These are phyloP conservation scores for Bothriochloa decipiens DNA, from an alignment of 176 grass and related monocot genomes.

Conservation along the genomic window DNA sequence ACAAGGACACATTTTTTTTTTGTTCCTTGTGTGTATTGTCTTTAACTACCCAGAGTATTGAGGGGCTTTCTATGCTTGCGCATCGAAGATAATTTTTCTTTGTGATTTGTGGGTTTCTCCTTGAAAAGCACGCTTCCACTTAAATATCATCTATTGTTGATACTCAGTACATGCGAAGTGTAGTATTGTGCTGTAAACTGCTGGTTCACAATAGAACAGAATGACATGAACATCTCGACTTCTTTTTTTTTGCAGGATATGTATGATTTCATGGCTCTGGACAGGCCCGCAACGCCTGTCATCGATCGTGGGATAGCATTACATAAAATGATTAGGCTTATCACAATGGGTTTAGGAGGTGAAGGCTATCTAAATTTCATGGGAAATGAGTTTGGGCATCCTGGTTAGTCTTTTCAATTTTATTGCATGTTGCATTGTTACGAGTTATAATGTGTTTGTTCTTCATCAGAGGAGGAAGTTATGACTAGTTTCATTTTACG, in stretches of 20 bases:
- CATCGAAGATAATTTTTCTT: not conserved
- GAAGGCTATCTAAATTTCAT: constrained; percentile 99
- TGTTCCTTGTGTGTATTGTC: not conserved
- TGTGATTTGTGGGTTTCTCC: not conserved
- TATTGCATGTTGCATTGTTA: constrained; percentile 34
- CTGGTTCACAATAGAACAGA: constrained; percentile 26
- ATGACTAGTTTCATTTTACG: constrained; percentile 37
- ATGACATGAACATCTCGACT: constrained; percentile 27
- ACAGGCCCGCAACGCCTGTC: constrained; percentile 79
- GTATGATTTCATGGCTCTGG: constrained; percentile 96
- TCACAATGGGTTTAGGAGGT: constrained; percentile 96
- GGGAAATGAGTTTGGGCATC: constrained; percentile 99
- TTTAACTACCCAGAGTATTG: constrained; percentile 10
- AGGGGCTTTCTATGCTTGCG: constrained; percentile 2
- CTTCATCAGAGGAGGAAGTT: constrained; percentile 8
- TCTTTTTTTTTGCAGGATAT: constrained; percentile 66
- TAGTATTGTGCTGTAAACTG: constrained; percentile 19
- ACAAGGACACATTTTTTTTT: not conserved
- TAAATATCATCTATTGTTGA: not conserved
- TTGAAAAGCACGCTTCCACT: constrained; percentile 7
- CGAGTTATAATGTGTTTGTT: constrained; percentile 7
- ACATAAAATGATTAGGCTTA: constrained; percentile 98
- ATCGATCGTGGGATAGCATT: constrained; percentile 97
- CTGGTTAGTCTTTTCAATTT: constrained; percentile 74
- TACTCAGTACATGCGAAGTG: not conserved